A percentile compares a stretch with the other conserved stretches of the same genome.
Evolutionary conservation across 352 stramenopile species (phyloP).

Genomic region (Phytophthora macrochlamydospora): DNA sequence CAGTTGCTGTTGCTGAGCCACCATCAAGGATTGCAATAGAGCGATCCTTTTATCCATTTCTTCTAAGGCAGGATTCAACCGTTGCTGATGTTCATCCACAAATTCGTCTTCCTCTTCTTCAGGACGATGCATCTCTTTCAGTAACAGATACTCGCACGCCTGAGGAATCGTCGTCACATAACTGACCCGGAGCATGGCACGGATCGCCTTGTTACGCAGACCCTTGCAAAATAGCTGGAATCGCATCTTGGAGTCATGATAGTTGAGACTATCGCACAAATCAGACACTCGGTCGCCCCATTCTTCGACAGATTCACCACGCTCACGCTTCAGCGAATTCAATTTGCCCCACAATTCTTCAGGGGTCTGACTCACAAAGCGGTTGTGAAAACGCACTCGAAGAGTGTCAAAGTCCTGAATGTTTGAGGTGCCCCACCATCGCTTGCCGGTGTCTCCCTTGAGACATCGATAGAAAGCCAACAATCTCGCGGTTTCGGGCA

Average conservation of each 20-base stretch:
- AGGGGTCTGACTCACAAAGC: no score
- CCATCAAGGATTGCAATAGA: no score
- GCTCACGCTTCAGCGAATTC: background rate
- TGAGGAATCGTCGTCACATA: background rate
- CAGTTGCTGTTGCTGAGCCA: no score
- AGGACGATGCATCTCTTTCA: background rate
- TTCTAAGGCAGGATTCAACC: background rate
- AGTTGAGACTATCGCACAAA: background rate
- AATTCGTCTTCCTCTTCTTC: background rate
- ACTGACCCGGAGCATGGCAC: background rate
- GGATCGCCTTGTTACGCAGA: background rate
- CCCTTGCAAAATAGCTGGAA: background rate
- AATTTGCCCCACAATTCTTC: background rate
- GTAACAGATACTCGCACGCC: background rate
- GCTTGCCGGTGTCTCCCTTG: no score
- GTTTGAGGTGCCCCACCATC: no score
- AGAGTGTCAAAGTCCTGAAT: no score
- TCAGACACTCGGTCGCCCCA: background rate
- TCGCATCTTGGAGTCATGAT: background rate
- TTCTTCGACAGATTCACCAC: background rate
- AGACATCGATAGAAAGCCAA: no score
- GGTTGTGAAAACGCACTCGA: no score
- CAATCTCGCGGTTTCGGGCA: no score
- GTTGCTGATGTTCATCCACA: background rate
- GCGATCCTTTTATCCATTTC: background rate